Conservation (phyloP, 2,329 filamentous ascomycete genomes). For the Cladosporium velox region DNA sequence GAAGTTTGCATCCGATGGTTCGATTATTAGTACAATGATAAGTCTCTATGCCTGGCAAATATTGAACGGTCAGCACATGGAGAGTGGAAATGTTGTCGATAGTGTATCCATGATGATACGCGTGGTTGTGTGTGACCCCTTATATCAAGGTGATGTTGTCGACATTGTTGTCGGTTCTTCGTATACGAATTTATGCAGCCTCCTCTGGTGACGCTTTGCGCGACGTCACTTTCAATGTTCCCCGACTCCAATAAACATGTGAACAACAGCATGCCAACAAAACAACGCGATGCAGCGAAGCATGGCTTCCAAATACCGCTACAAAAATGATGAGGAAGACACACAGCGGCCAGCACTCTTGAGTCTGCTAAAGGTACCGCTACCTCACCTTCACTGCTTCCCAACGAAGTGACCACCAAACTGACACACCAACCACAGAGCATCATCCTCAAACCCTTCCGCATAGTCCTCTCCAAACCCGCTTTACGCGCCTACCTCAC, state of each 20-base stretch:
- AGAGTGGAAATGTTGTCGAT: not conserved
- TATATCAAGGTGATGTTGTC: not conserved
- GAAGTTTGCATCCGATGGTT: not conserved
- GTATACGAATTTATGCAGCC: not conserved
- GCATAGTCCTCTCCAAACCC: conserved; percentile 59
- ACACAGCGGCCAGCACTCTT: not conserved
- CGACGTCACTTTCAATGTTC: conserved; percentile 4
- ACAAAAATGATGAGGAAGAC: not conserved
- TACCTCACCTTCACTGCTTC: no score
- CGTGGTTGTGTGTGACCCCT: not conserved
- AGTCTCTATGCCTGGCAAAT: not conserved
- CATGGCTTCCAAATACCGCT: conserved; percentile 23
- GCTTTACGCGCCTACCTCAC: conserved; percentile 67
- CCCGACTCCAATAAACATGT: not conserved
- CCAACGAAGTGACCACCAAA: not conserved
- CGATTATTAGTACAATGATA: not conserved
- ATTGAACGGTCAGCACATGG: not conserved
- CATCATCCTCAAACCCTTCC: conserved; percentile 55
- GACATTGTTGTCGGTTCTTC: not conserved
- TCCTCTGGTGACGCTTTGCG: not conserved
- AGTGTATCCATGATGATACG: not conserved
- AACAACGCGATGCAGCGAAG: conserved; percentile 16
- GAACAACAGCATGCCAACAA: conserved; percentile 21
- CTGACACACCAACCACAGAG: conserved; percentile 44
- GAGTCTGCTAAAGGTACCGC: conserved; percentile 19